Evolutionary conservation across 768 basidiomycete species (phyloP), one percentile per base, ranked within the genome.

Genomic region (Steccherinum ochraceum): DNA sequence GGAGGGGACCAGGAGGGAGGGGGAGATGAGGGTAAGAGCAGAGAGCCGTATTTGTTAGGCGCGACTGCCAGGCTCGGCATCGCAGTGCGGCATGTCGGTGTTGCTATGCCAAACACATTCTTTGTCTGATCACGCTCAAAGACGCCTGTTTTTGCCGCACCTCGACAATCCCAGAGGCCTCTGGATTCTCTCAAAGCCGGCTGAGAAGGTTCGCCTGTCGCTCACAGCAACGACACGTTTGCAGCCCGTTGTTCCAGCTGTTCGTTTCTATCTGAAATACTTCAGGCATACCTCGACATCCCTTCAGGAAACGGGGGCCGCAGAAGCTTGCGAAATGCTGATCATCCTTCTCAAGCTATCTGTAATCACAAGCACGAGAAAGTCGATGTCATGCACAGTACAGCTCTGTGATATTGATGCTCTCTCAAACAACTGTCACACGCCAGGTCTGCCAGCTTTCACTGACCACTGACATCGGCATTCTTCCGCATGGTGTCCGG

Each of bases 21-120:
- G 52, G 40, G 30, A 55, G 46, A 40, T 30, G 54, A 35, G 27
- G 48, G 45, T 45, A 48, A 51, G 45, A 52, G 51, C 21, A 52
- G 43, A 52, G 52, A 30, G 47, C 23, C 18, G 52, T 12, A 21
- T 42, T 24, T 26, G 48, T 30, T 24, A 45, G 40, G 26, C 40
- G 26, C 12, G 21, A 21, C 12, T 24, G n/a, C 12, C 12, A n/a
- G n/a, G 23, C 7, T 21, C 45, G 24, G 45, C 47, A 45, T 24
- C 35, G 27, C n/a, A 40, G 43, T 56, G 45, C 40, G 10, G 19
- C 46, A 39, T 21, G 27, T 24, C 51, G 30, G 21, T 46, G 62
- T 61, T 56, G 58, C 58, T 52, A 60, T 64, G 57, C 48, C 51
- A 56, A 48, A 40, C 24, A n/a, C 26, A 47, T 45, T 48, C 50